Evolutionary conservation across 768 basidiomycete genomes (phyloP), one percentile per base, ranked within the genome.

Genomic region (Podaxis sp.): DNA sequence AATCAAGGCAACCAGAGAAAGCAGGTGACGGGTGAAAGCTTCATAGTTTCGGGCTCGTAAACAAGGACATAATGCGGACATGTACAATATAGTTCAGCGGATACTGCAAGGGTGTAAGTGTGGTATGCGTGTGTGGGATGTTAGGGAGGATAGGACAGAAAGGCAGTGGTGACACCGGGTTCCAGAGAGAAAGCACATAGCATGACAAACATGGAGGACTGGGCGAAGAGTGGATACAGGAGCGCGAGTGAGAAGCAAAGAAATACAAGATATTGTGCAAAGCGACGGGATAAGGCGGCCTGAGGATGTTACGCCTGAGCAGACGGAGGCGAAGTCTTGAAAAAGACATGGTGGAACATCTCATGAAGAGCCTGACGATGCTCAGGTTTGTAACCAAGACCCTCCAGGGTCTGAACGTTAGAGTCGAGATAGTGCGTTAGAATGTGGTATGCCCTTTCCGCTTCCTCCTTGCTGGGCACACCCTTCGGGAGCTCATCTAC

Each of bases 401-500:
- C 44, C 10, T 62, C 61, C 12, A 62, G 37, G 13, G 30, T 28
- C 17, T 56, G 44, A 36, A 62, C 55, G 17, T 62, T 62, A 8
- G 54, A 62, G 49, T 62, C 61, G 20, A 62, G 61, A 51, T 62
- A 62, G 24, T 62, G 61, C 17, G 55, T 56, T 46, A 62, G 40
- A 28, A 38, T 62, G 22, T 62, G 54, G 46, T 50, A 62, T 15
- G 61, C 61, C 37, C 55, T 56, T 36, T 62, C 61, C 15, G 61
- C 61, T 62, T 62, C 54, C 20, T 56, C 61, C 36, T 56, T 56
- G 37, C 44, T 50, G 8, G 61, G 61, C 15, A 56, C 55, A 24
- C 61, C 61, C 30, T 50, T 62, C 37, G 60, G 60, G 26, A 56
- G 30, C 36, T 62, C 61, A 4, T 62, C 61, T 30, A 38, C 61